A percentile compares a stretch with the other conserved stretches of the same genome.
phyloP scores from a whole-genome alignment of 768 basidiomycete species.

The Candolleomyces eurysporus region DNA sequence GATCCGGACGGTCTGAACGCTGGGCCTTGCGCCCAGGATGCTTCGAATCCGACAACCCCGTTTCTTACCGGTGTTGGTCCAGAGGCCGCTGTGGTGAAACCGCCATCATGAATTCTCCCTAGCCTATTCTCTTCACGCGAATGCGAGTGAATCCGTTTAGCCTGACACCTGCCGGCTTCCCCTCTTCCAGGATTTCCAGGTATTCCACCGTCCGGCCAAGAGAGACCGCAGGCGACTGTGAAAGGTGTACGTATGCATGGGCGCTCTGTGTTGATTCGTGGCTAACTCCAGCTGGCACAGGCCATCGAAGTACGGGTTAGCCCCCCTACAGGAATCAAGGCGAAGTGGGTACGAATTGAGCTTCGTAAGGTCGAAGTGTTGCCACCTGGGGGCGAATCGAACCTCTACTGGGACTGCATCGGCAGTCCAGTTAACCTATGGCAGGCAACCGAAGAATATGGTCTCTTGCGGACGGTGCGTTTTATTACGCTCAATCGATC shows the following conservation, averaged over 20 bases:
- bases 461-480: constrained; percentile 62
- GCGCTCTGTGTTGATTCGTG: constrained; percentile 6
- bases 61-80: neutral
- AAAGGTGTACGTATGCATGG: constrained; percentile 66
- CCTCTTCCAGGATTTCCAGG: constrained; percentile 68
- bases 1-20: no score
- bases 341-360: constrained; percentile 90
- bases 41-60: no score
- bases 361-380: constrained; percentile 87
- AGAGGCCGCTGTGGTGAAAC: neutral
- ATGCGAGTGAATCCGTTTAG: no score
- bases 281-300: constrained; percentile 34
- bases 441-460: constrained; percentile 77
- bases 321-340: constrained; percentile 73
- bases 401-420: constrained; percentile 77
- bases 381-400: constrained; percentile 64
- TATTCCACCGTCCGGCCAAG: constrained; percentile 67
- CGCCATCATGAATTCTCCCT: neutral
- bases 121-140: constrained; percentile 5
- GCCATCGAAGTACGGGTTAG: constrained; percentile 78
- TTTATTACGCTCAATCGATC: constrained; percentile 9
- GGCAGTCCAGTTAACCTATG: constrained; percentile 85
- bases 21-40: no score
- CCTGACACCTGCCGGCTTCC: no score
- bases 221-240: constrained; percentile 79